phyloP scores from a whole-genome alignment of 768 basidiomycete species.

The Mycena rebaudengoi region DNA sequence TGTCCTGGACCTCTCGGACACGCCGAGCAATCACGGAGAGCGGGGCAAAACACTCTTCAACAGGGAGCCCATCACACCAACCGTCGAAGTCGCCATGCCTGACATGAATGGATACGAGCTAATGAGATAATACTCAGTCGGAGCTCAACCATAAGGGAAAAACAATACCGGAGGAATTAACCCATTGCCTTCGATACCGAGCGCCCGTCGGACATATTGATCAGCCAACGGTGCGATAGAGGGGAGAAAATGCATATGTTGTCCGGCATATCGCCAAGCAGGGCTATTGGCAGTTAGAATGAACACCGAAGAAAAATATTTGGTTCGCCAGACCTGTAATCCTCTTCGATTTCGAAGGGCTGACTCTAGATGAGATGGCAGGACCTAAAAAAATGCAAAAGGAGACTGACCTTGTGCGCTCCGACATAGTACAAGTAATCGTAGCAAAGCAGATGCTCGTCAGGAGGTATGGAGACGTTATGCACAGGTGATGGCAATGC shows the following conservation, averaged over 20 bases:
- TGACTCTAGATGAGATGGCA: conserved; percentile 7
- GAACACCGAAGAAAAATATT: neutral
- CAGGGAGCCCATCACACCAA: conserved; percentile 37
- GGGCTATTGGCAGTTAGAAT: conserved; percentile 25
- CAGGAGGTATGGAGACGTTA: conserved; percentile 27
- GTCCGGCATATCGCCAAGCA: conserved; percentile 43
- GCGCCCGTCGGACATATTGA: conserved; percentile 33
- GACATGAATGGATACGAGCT: conserved; percentile 48
- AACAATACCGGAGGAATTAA: conserved; percentile 39
- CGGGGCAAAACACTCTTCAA: conserved; percentile 41
- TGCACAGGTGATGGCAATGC: conserved; percentile 25
- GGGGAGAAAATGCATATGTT: conserved; percentile 39
- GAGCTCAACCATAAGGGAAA: neutral
- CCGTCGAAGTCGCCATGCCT: conserved; percentile 45
- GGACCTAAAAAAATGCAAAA: neutral
- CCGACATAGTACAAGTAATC: conserved; percentile 34
- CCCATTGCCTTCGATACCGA: conserved; percentile 28
- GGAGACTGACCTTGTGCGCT: conserved; percentile 30
- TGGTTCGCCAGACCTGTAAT: conserved; percentile 30
- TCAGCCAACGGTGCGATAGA: conserved; percentile 32
- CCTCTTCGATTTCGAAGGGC: conserved; percentile 39
- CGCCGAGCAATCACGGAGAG: conserved; percentile 36
- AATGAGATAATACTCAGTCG: neutral
- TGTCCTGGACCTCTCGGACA: conserved; percentile 42
- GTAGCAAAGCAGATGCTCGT: conserved; percentile 32